phyloP scores from a whole-genome alignment of 208 protist genomes.

The Trypanosoma caninum region DNA sequence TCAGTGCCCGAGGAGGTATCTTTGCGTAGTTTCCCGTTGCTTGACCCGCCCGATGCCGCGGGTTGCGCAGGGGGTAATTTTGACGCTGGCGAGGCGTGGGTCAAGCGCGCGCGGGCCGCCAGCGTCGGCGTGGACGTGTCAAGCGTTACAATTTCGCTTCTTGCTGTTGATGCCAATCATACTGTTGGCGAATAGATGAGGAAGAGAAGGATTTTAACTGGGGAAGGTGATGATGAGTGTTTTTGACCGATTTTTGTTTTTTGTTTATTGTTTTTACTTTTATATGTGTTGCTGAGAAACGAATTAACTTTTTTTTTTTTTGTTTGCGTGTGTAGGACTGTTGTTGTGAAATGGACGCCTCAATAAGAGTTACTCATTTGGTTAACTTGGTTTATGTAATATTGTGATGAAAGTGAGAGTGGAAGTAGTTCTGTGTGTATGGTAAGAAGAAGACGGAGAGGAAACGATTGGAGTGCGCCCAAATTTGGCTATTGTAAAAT shows the following conservation, averaged over 20 bases:
- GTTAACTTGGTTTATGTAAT: no score
- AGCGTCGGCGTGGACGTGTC: conserved; percentile 11
- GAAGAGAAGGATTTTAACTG: background rate
- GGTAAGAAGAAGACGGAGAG: no score
- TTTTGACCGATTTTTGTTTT: background rate
- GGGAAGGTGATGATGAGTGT: background rate
- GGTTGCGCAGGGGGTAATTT: background rate
- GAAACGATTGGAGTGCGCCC: no score
- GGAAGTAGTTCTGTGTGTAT: no score
- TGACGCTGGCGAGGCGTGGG: background rate
- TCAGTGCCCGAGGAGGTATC: conserved; percentile 12
- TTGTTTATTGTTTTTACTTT: no score
- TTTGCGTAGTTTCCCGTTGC: conserved; percentile 19
- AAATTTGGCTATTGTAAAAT: no score
- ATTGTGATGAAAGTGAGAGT: no score
- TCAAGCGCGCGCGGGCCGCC: background rate
- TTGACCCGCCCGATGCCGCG: background rate
- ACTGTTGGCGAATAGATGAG: conserved; percentile 1
- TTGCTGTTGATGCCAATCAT: conserved; percentile 24
- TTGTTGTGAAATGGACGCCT: no score
- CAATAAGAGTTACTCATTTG: no score
- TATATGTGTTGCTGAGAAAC: background rate
- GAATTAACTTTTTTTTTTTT: no score
- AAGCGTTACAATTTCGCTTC: conserved; percentile 44
- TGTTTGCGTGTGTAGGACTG: no score